These are phyloP conservation scores for Leccinum imitatum DNA, from an alignment of 768 basidiomycete genomes.

Conservation along the genomic window DNA sequence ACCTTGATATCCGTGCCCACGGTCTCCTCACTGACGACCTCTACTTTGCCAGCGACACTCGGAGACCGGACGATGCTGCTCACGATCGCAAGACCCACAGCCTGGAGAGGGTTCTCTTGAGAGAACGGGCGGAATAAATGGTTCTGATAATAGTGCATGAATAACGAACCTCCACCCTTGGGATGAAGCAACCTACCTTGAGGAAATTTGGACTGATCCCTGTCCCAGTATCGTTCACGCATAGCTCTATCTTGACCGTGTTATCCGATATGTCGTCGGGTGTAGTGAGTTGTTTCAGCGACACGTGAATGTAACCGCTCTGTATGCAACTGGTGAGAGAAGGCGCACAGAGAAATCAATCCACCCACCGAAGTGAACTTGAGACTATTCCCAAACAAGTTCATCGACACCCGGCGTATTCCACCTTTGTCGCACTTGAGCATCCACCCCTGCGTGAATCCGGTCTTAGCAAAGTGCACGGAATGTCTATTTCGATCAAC, in stretches of 20 bases:
- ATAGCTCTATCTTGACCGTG: slow-evolving; percentile 75
- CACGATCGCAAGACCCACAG: slow-evolving; percentile 94
- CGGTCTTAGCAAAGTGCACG: slow-evolving; percentile 7
- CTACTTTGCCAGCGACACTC: slow-evolving; percentile 86
- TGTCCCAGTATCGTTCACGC: slow-evolving; percentile 90
- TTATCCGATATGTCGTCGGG: slow-evolving; percentile 51
- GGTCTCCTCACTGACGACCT: slow-evolving; percentile 90
- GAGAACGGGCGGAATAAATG: slow-evolving; percentile 97
- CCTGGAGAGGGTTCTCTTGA: slow-evolving; percentile 92
- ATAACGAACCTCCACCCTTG: not conserved
- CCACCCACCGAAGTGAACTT: slow-evolving; percentile 81
- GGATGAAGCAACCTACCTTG: slow-evolving; percentile 49
- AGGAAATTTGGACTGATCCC: slow-evolving; percentile 93
- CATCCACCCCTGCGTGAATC: slow-evolving; percentile 66
- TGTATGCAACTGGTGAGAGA: slow-evolving; percentile 30
- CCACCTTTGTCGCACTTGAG: slow-evolving; percentile 91
- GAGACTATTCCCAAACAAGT: slow-evolving; percentile 89
- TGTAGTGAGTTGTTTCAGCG: slow-evolving; percentile 70
- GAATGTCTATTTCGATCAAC: slow-evolving; percentile 16
- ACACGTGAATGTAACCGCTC: slow-evolving; percentile 87
- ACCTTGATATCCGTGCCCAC: slow-evolving; percentile 91
- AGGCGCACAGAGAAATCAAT: not conserved
- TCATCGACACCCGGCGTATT: slow-evolving; percentile 89
- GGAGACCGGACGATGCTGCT: slow-evolving; percentile 87
- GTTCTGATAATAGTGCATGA: slow-evolving; percentile 48